phyloP scores from a whole-genome alignment of 23 red algal species.

The Gracilaria vermiculophylla region DNA sequence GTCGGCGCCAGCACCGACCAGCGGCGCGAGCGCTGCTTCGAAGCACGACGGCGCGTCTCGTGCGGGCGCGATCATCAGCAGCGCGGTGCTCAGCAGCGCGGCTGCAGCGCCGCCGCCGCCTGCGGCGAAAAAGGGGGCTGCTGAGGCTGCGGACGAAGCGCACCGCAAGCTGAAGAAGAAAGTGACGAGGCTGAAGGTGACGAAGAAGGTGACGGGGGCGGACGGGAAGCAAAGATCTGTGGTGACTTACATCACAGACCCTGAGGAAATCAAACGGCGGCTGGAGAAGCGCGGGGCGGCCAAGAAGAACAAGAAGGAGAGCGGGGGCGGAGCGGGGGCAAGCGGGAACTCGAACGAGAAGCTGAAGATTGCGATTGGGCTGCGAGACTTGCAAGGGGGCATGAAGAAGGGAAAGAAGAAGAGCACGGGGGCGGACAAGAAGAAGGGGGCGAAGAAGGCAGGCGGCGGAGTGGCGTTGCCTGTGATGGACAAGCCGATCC shows the following conservation, averaged over 20 bases:
- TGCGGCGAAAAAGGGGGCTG: not conserved
- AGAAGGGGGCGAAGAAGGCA: slow-evolving; percentile 15
- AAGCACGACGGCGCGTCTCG: not conserved
- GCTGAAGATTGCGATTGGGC: slow-evolving; percentile 35
- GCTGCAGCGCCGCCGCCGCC: not conserved
- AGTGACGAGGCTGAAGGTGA: slow-evolving; percentile 46
- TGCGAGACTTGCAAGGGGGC: slow-evolving; percentile 38
- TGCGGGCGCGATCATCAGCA: not conserved
- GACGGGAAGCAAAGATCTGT: slow-evolving; percentile 53
- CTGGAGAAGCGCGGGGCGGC: slow-evolving; percentile 9
- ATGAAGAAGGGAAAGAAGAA: slow-evolving; percentile 42
- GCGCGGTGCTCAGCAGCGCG: not conserved
- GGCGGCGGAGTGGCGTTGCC: not conserved
- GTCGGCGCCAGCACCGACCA: not conserved
- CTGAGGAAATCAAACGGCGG: slow-evolving; percentile 38
- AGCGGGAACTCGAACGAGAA: slow-evolving; percentile 10
- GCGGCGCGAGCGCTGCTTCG: not conserved
- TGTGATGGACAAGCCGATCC: not conserved
- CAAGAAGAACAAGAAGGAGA: slow-evolving; percentile 49
- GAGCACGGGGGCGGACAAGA: slow-evolving; percentile 2
- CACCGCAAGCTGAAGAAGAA: slow-evolving; percentile 60
- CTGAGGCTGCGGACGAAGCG: slow-evolving; percentile 1
- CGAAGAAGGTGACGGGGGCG: slow-evolving; percentile 33
- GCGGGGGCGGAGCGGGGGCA: not conserved
- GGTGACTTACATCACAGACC: slow-evolving; percentile 50